phyloP scores from a whole-genome alignment of 179 eudicot genomes.

The Actinidia arguta region DNA sequence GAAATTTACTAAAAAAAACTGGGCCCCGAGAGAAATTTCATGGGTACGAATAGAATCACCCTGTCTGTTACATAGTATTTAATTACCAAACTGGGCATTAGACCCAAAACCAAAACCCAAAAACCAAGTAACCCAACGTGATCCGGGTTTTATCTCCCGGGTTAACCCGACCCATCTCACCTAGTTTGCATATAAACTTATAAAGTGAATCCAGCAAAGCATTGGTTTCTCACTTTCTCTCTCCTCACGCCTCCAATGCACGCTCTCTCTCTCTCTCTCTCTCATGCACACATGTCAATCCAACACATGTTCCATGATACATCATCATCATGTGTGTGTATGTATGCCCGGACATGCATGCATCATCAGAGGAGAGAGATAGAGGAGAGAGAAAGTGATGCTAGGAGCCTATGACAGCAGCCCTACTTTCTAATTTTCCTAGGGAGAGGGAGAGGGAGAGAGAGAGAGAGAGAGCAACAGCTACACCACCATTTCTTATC shows the following conservation, averaged over 20 bases:
- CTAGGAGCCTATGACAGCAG: neutral
- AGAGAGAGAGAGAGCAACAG: too few relatives aligned
- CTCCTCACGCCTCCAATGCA: constrained; percentile 18
- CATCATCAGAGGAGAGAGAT: neutral
- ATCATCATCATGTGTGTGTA: neutral
- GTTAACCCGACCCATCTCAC: too few relatives aligned
- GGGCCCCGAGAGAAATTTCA: too few relatives aligned
- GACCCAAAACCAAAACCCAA: too few relatives aligned
- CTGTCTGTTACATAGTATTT: too few relatives aligned
- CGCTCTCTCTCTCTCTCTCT: neutral
- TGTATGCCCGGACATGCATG: neutral
- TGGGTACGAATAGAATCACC: too few relatives aligned
- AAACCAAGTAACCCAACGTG: too few relatives aligned
- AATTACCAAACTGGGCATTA: too few relatives aligned
- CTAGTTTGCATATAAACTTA: neutral
- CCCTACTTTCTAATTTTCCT: neutral
- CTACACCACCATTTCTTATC: too few relatives aligned
- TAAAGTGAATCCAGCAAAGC: neutral
- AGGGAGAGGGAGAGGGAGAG: constrained; percentile 3
- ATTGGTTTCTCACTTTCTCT: constrained; percentile 4
- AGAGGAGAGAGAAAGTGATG: constrained; percentile 17
- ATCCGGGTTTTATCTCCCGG: too few relatives aligned
- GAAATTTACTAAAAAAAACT: too few relatives aligned
- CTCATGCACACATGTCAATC: neutral
- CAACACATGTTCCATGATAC: constrained; percentile 4